Base-by-base conservation (phyloP, 345 rosid species). In the Dipteronia dyeriana region DNA sequence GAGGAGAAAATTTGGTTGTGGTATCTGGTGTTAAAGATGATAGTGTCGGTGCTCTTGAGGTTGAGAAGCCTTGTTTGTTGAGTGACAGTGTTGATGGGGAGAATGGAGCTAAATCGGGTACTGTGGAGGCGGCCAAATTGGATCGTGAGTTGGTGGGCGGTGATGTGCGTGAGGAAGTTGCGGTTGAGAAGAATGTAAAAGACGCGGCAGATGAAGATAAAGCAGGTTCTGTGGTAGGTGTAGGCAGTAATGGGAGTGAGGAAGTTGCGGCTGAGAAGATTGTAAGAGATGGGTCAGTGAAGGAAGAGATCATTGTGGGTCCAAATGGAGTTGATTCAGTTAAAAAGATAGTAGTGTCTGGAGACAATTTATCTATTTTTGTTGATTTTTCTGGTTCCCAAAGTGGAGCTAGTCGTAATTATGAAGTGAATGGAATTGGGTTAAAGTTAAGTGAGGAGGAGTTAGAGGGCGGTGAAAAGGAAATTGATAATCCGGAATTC, bases 301-400 rank as follows among this genome's bases (percentile, higher is more conserved):
- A 79, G 81, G 82, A 81, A 66, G 88, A 84, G 39, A 79, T 73
- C 8, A 53, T 17, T 7, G 51, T 20, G 9, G 82, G 79, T 34
- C 17, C 39, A 70, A 51, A 71, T 79, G 83, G 73, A 41, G 85
- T 69, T 66, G 82, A 61, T 73, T 78, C 84, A 66, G 76, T 74
- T 84, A 80, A 67, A 82, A 85, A 80, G 79, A 82, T 87, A 76
- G 83, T 85, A 54, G 85, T 88, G 67, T 85, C 89, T 38, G 92
- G 90, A 20, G 88, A 85, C 4, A 80, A 86, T 66, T 78, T 91
- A 77, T 89, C 92, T 1, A 90, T 90, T 76, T 88, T 81, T 87
- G 95, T 94, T 70, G 98, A 94, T 75, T 84, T 92, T 78, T 82
- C 88, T 17, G 83, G 78, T 72, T 75, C 90, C 74, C 29, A 82